phyloP scores from a whole-genome alignment of 129 eudicot species.

The Silybum marianum region DNA sequence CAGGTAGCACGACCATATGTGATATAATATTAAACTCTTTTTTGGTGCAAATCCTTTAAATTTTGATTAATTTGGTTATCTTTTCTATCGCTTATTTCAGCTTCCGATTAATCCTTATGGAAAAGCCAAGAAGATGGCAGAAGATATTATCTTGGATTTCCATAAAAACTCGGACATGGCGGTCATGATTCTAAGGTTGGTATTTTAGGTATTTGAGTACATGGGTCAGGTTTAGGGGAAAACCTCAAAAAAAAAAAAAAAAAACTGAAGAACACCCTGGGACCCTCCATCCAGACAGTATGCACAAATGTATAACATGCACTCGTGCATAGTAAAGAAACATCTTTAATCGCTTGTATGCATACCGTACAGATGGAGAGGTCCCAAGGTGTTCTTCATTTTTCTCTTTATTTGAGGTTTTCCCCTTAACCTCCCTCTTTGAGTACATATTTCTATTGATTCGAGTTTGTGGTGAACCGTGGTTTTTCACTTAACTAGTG shows the following conservation, averaged over 20 bases:
- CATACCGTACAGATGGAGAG: too few species aligned
- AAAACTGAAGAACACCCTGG: too few species aligned
- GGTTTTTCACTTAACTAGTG: neutral
- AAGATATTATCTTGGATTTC: constrained; percentile 63
- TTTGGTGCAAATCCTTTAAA: neutral
- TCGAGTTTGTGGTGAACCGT: neutral
- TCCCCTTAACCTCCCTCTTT: neutral
- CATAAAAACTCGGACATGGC: constrained; percentile 54
- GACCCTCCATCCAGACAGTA: too few species aligned
- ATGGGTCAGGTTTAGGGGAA: too few species aligned
- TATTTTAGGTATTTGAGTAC: neutral
- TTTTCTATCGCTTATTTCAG: constrained; percentile 25
- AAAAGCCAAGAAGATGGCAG: constrained; percentile 74
- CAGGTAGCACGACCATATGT: constrained; percentile 43
- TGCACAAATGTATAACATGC: too few species aligned
- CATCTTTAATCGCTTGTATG: too few species aligned
- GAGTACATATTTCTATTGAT: neutral
- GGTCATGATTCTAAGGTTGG: constrained; percentile 62
- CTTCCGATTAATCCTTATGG: constrained; percentile 63
- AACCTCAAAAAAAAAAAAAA: too few species aligned
- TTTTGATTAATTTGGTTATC: neutral
- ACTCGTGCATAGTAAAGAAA: too few species aligned
- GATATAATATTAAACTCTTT: neutral
- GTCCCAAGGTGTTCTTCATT: too few species aligned
- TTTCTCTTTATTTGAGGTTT: too few species aligned